These are phyloP conservation scores for Crithidia sp. DNA, from an alignment of 208 protist genomes.

Conservation along the genomic window DNA sequence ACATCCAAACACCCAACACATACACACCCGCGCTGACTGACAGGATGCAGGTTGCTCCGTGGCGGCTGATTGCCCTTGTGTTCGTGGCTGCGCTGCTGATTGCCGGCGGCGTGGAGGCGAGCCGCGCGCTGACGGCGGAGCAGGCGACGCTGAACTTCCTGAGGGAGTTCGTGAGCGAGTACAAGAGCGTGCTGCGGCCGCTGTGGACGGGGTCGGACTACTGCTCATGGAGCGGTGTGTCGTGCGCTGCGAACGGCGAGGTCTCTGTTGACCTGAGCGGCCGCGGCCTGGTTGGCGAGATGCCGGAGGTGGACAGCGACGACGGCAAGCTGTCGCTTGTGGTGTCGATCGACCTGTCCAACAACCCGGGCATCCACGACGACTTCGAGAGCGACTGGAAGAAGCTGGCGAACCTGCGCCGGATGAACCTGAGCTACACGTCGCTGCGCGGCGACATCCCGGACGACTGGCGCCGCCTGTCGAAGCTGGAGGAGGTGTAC, in stretches of 20 bases:
- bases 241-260: constrained; percentile 30
- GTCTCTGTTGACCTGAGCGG: constrained; percentile 23
- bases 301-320: constrained; percentile 16
- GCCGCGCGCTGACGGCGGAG: background rate
- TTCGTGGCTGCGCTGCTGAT: constrained; percentile 14
- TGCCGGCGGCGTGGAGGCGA: constrained; percentile 9
- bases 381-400: no score
- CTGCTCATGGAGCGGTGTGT: constrained; percentile 31
- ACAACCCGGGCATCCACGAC: no score
- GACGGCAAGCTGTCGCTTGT: background rate
- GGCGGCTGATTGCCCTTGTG: constrained; percentile 5
- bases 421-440: no score
- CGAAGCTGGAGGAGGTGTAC: no score
- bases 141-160: constrained; percentile 34
- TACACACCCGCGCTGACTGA: background rate
- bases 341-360: no score
- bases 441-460: no score
- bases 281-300: constrained; percentile 16
- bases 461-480: no score
- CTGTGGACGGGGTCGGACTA: constrained; percentile 27
- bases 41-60: constrained; percentile 3
- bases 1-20: background rate
- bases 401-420: no score
- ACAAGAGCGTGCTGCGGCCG: constrained; percentile 14
- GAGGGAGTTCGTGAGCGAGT: constrained; percentile 20